phyloP scores from a whole-genome alignment of 495 filamentous ascomycete genomes.

The Podospora bellae-mahoneyi region DNA sequence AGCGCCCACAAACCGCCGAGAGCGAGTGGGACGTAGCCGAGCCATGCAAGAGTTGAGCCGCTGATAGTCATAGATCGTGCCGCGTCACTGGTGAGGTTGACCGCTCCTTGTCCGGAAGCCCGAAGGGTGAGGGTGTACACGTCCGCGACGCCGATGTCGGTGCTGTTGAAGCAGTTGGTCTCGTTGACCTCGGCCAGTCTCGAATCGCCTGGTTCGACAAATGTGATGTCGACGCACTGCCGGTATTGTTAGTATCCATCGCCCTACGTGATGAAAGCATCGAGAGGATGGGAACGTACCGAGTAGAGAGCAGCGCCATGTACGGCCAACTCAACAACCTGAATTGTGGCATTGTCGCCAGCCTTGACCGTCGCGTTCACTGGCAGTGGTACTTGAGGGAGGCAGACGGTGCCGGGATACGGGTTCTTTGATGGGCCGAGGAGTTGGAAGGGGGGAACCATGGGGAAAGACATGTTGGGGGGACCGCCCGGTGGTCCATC shows the following conservation, averaged over 20 bases:
- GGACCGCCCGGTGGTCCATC: constrained; percentile 42
- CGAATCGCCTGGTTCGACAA: constrained; percentile 68
- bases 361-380: constrained; percentile 64
- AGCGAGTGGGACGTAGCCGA: constrained; percentile 40
- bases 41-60: constrained; percentile 22
- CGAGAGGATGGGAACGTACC: constrained; percentile 52
- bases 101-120: constrained; percentile 32
- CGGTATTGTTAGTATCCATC: too few relatives aligned
- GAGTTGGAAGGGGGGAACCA: constrained; percentile 82
- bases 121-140: constrained; percentile 61
- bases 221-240: constrained; percentile 85
- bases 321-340: constrained; percentile 82
- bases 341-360: constrained; percentile 92
- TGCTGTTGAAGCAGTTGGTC: constrained; percentile 81
- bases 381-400: constrained; percentile 88
- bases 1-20: constrained; percentile 37
- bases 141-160: constrained; percentile 67
- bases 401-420: constrained; percentile 83
- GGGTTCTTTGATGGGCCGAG: constrained; percentile 74
- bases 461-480: constrained; percentile 81
- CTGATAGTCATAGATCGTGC: constrained; percentile 7
- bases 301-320: constrained; percentile 91
- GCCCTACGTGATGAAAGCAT: too few relatives aligned
- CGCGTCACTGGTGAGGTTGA: constrained; percentile 25
- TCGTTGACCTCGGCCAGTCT: constrained; percentile 64